Percentiles rank a stretch among this genome's conserved stretches.
These are phyloP conservation scores for Rhizopus stolonifer DNA, from an alignment of 371 early-diverging fungal genomes.

Conservation along the genomic window DNA sequence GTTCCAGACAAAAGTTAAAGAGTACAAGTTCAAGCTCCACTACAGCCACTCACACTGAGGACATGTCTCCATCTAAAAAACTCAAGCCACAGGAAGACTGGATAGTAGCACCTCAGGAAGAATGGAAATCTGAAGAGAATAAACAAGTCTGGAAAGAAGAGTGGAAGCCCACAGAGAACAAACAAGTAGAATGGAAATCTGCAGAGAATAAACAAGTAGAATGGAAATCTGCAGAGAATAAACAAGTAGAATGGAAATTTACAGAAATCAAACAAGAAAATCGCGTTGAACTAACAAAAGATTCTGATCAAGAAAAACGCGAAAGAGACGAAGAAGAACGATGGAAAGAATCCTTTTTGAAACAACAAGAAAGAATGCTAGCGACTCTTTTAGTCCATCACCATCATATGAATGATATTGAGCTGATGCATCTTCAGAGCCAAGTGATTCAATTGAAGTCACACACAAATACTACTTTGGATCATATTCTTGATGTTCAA, in stretches of 20 bases:
- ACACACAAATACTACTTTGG: neutral
- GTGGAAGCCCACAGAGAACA: too few species aligned
- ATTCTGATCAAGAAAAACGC: too few species aligned
- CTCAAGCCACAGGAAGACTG: too few species aligned
- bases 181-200: neutral
- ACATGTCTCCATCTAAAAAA: conserved; percentile 8
- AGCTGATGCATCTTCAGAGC: neutral
- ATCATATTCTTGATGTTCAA: conserved; percentile 2
- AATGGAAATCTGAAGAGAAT: neutral
- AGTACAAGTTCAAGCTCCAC: neutral
- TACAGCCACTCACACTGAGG: neutral
- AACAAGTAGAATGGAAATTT: neutral
- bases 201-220: too few species aligned
- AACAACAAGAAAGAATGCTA: conserved; percentile 8
- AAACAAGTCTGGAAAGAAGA: too few species aligned
- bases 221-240: too few species aligned
- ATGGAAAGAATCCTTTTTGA: conserved; percentile 12
- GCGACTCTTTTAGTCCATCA: neutral
- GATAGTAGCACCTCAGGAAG: neutral
- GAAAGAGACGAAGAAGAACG: neutral
- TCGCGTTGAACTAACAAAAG: too few species aligned
- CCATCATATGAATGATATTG: neutral
- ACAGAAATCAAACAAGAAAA: neutral
- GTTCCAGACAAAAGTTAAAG: neutral
- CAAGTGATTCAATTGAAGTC: neutral